A percentile compares a stretch with the other conserved stretches of the same genome.
phyloP scores from a whole-genome alignment of 257 asterid genomes.

The Lycium barbarum region DNA sequence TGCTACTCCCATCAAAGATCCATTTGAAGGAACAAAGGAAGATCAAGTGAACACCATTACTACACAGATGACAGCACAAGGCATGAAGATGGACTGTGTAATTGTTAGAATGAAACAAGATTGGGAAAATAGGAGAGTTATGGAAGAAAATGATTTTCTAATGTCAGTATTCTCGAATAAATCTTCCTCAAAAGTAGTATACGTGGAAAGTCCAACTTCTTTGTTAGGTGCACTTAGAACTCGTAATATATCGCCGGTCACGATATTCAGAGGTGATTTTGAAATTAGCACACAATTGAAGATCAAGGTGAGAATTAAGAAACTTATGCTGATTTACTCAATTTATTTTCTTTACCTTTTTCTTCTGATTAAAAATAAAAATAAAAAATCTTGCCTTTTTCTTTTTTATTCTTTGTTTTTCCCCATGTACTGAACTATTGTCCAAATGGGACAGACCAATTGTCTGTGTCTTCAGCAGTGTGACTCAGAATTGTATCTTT shows the following conservation, averaged over 20 bases:
- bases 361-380: background rate
- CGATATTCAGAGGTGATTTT: conserved; percentile 83
- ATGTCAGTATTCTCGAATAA: conserved; percentile 60
- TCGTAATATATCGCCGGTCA: conserved; percentile 84
- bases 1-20: conserved; percentile 71
- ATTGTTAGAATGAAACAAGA: conserved; percentile 55
- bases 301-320: conserved; percentile 73
- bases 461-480: background rate
- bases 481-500: background rate
- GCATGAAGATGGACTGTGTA: conserved; percentile 94
- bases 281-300: conserved; percentile 72
- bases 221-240: conserved; percentile 87
- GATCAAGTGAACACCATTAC: conserved; percentile 92
- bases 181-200: conserved; percentile 67
- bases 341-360: background rate
- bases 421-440: background rate
- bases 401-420: background rate
- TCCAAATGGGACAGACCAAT: background rate
- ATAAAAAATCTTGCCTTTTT: background rate
- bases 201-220: conserved; percentile 78
- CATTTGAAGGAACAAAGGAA: conserved; percentile 90
- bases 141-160: conserved; percentile 87
- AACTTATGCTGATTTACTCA: conserved; percentile 23
- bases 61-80: conserved; percentile 70
- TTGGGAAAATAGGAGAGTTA: conserved; percentile 45